Conservation (phyloP, 2,329 filamentous ascomycete genomes). For the Rhexocercosporidium sp. region DNA sequence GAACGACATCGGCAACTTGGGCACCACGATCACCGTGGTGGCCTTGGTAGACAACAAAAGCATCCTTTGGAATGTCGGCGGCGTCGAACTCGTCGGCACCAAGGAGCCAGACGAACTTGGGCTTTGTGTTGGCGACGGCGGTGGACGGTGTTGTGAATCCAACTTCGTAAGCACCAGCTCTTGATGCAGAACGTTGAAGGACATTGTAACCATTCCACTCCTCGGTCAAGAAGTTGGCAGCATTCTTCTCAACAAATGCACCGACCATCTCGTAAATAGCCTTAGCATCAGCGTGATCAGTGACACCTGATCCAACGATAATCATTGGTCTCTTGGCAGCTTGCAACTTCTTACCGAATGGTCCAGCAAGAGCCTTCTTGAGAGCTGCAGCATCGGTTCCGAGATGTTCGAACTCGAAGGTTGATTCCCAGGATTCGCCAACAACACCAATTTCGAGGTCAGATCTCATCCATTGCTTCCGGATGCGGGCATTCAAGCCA, state of each 20-base stretch:
- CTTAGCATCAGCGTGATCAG: constrained; percentile 89
- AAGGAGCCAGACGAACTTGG: constrained; percentile 96
- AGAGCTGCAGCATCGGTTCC: constrained; percentile 79
- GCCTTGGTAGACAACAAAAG: constrained; percentile 97
- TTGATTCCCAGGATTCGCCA: constrained; percentile 89
- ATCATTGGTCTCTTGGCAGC: constrained; percentile 94
- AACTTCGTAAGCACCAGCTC: constrained; percentile 92
- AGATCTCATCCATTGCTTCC: constrained; percentile 96
- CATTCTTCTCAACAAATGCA: constrained; percentile 90
- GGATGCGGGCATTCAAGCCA: constrained; percentile 92
- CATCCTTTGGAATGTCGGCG: constrained; percentile 89
- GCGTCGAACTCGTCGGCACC: constrained; percentile 90
- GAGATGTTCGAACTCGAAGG: constrained; percentile 93
- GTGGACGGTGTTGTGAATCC: constrained; percentile 89
- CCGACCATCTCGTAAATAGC: constrained; percentile 92
- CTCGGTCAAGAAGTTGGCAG: constrained; percentile 81
- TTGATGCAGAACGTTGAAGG: constrained; percentile 89
- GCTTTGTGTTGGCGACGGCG: constrained; percentile 79
- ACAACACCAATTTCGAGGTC: constrained; percentile 92
- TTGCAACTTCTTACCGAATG: constrained; percentile 92
- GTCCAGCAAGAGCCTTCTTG: constrained; percentile 82
- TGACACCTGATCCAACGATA: constrained; percentile 88
- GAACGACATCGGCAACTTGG: constrained; percentile 89
- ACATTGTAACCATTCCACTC: constrained; percentile 99
- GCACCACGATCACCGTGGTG: constrained; percentile 96